Conservation (phyloP, 306 rosid species). For the Begonia masoniana region DNA sequence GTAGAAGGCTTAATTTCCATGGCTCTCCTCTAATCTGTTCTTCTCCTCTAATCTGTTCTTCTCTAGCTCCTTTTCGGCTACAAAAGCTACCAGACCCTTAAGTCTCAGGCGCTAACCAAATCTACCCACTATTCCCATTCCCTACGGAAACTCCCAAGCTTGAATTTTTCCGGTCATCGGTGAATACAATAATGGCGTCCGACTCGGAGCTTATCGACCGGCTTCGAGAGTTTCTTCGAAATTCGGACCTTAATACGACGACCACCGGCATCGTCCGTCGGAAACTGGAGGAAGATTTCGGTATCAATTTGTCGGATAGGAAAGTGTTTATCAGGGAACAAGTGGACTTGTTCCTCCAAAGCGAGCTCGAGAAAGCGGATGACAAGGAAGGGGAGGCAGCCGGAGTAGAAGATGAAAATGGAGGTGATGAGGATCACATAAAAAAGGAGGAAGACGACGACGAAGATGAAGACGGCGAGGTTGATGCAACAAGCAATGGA, state of each 20-base stretch:
- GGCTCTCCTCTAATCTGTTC: too few species aligned
- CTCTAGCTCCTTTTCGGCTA: too few species aligned
- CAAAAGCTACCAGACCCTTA: too few species aligned
- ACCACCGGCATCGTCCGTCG: slow-evolving; percentile 64
- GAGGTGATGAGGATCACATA: slow-evolving; percentile 1
- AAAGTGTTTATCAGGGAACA: slow-evolving; percentile 62
- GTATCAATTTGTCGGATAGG: slow-evolving; percentile 51
- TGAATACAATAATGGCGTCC: slow-evolving; percentile 33
- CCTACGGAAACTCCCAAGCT: too few species aligned
- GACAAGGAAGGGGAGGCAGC: slow-evolving; percentile 13
- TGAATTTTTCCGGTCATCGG: neutral
- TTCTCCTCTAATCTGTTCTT: too few species aligned
- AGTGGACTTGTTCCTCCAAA: slow-evolving; percentile 56
- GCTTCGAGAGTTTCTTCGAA: slow-evolving; percentile 61
- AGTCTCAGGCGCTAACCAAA: neutral
- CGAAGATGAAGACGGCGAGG: slow-evolving; percentile 18
- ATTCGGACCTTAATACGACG: slow-evolving; percentile 59
- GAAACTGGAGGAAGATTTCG: slow-evolving; percentile 52
- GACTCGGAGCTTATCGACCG: slow-evolving; percentile 72
- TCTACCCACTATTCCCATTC: slow-evolving; percentile 1
- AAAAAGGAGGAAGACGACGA: slow-evolving; percentile 13
- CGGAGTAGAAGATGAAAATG: slow-evolving; percentile 10
- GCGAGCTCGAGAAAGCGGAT: slow-evolving; percentile 18
- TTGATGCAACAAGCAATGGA: slow-evolving; percentile 14
- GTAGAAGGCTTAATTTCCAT: too few species aligned